Evolutionary conservation across 768 basidiomycete genomes (phyloP), one percentile per base, ranked within the genome.

Genomic region (Boletus fagicola): DNA sequence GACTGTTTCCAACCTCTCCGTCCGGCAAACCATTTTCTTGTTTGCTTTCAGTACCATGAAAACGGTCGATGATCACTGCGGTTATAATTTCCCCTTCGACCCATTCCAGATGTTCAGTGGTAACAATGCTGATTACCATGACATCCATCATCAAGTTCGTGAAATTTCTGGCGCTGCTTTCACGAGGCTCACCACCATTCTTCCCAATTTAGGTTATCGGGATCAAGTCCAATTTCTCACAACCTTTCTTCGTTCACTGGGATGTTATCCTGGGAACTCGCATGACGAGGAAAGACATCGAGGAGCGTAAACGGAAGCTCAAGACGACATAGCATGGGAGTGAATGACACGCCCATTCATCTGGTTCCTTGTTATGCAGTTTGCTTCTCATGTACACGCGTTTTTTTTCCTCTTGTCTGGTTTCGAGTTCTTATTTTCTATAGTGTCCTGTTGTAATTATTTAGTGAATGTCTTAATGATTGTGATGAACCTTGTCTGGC

Each of bases 231-330:
- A 99, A 99, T 69, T 99, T 94, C 69, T 81, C 90, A 1, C 95
- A 98, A 67, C 95, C 95, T 1, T 98, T 94, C 78, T 99, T 95
- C 72, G 78, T 95, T 44, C 94, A 96, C 65, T 98, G 94, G 94
- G 95, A 98, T 68, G 74, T 74, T 10, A 68, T 97, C 26, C 78
- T 97, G 53, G 89, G 91, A 43, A 97, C 95, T 15, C 81, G 88
- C 40, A 84, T 92, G 86, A 90, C 88, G 4, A 79, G 90, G 26
- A 67, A 78, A 59, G 86, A 90, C 45, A 79, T 90, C 48, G 81
- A 83, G 58, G 71, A 66, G 43, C 83, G 85, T 28, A 80, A 68
- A 56, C 65, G 70, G 50, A 80, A 75, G 40, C 49, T 65, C 51
- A 72, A 69, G 53, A 66, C 56, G 5, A 60, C 62, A 12, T 69